phyloP scores from a whole-genome alignment of 2,329 filamentous ascomycete genomes.

The Tolypocladium pustulatum region DNA sequence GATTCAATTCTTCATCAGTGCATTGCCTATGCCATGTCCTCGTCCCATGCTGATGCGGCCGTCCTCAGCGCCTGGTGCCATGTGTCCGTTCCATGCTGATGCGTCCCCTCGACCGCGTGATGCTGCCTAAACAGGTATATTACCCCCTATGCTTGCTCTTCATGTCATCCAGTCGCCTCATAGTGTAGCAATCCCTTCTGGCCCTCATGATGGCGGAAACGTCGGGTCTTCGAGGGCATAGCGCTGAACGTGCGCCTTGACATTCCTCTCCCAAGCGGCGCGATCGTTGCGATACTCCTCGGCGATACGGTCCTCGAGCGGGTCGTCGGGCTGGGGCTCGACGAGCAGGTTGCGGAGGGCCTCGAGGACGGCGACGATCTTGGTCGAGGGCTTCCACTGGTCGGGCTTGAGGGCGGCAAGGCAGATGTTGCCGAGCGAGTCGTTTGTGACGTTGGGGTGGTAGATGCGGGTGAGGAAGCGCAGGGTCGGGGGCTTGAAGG shows the following conservation, averaged over 20 bases:
- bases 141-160: background rate
- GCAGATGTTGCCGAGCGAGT: slow-evolving; percentile 76
- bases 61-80: background rate
- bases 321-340: slow-evolving; percentile 81
- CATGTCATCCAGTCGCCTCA: background rate
- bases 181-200: too few species aligned
- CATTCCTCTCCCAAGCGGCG: slow-evolving; percentile 62
- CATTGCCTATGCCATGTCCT: background rate
- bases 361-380: slow-evolving; percentile 64
- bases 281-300: slow-evolving; percentile 68
- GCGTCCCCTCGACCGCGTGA: background rate
- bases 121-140: background rate
- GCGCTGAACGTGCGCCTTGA: slow-evolving; percentile 59
- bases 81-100: background rate
- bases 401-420: slow-evolving; percentile 73
- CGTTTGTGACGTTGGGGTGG: slow-evolving; percentile 90
- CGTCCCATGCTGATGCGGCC: background rate
- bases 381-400: slow-evolving; percentile 84
- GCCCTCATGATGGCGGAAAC: slow-evolving; percentile 19
- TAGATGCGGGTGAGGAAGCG: slow-evolving; percentile 85
- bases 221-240: slow-evolving; percentile 47
- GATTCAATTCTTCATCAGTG: too few species aligned
- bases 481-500: slow-evolving; percentile 77
- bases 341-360: slow-evolving; percentile 64
- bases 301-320: slow-evolving; percentile 76